These are phyloP conservation scores for Luffa acutangula DNA, from an alignment of 306 rosid species.

Conservation along the genomic window DNA sequence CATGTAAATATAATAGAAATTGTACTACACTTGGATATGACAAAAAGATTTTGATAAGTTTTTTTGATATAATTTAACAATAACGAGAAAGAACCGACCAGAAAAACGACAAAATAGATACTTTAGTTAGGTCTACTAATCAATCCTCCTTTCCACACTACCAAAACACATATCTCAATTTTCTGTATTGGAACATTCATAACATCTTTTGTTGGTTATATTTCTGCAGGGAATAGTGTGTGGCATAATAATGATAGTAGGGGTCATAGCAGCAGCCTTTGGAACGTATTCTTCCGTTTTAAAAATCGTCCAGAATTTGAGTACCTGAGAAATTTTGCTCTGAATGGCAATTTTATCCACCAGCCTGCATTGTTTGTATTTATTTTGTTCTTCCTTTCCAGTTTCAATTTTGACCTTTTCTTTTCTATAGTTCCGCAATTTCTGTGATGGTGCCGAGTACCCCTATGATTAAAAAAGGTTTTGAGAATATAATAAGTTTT, in stretches of 20 bases:
- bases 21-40: too few species aligned
- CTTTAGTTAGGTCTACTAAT: too few species aligned
- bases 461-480: background rate
- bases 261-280: constrained; percentile 35
- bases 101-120: too few species aligned
- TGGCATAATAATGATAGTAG: constrained; percentile 39
- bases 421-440: background rate
- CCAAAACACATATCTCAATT: too few species aligned
- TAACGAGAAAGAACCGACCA: too few species aligned
- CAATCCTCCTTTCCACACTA: too few species aligned
- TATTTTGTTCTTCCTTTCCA: background rate
- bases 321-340: constrained; percentile 20
- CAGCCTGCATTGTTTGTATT: background rate
- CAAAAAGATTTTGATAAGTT: too few species aligned
- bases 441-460: background rate
- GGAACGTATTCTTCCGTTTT: constrained; percentile 72
- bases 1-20: too few species aligned
- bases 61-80: too few species aligned
- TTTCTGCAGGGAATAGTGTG: constrained; percentile 45
- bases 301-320: constrained; percentile 50
- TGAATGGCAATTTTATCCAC: background rate
- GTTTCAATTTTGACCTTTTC: background rate
- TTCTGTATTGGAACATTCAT: too few species aligned
- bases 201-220: background rate
- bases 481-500: background rate